Evolutionary conservation across 2,329 filamentous ascomycete species (phyloP).

Genomic region (Aspergillus novoparasiticus): DNA sequence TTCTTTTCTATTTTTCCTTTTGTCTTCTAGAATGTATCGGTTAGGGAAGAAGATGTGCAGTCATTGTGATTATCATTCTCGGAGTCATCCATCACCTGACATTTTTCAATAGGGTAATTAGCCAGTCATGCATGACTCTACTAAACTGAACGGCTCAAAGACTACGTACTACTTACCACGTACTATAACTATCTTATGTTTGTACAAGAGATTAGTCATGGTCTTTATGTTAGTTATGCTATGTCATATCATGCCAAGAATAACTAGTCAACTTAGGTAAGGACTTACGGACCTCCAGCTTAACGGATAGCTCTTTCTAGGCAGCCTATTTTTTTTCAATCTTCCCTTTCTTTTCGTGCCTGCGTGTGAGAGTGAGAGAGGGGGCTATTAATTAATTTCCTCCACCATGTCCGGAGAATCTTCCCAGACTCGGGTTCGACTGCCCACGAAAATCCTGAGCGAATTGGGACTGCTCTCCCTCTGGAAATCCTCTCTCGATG

Average conservation of each 20-base stretch:
- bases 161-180: no score
- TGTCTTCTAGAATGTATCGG: background rate
- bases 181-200: background rate
- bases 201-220: background rate
- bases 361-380: background rate
- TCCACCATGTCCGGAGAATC: background rate
- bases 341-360: background rate
- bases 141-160: no score
- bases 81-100: background rate
- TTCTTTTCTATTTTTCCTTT: background rate
- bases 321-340: background rate
- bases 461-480: constrained; percentile 43
- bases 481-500: constrained; percentile 39
- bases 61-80: no score
- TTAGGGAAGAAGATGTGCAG: background rate
- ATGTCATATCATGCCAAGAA: background rate
- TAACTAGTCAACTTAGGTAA: no score
- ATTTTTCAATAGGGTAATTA: background rate
- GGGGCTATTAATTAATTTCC: background rate
- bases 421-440: background rate
- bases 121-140: background rate
- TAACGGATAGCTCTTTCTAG: background rate
- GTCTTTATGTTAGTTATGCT: no score
- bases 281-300: no score
- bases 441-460: constrained; percentile 19